Conservation (phyloP, 768 basidiomycete species). For the Suillus brevipes region DNA sequence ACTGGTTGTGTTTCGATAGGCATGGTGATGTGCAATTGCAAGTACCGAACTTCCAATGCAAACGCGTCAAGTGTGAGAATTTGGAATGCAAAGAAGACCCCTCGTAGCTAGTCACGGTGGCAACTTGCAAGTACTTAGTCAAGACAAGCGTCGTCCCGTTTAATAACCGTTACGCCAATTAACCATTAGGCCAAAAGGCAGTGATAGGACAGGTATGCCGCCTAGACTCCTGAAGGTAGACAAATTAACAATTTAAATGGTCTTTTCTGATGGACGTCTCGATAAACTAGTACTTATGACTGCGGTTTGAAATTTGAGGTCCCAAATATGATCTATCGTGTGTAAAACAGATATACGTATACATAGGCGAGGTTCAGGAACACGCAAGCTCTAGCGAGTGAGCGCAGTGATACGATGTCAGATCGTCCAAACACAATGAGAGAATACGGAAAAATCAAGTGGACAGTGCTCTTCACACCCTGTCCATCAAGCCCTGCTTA, state of each 20-base stretch:
- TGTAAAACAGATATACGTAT: not conserved
- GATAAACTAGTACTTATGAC: too few relatives aligned
- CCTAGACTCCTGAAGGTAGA: too few relatives aligned
- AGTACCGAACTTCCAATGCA: not conserved
- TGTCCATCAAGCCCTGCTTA: not conserved
- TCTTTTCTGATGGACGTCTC: too few relatives aligned
- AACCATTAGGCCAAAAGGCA: too few relatives aligned
- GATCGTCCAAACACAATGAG: not conserved
- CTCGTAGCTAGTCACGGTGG: not conserved
- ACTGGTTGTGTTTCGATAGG: not conserved
- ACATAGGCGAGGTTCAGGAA: not conserved
- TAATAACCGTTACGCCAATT: too few relatives aligned
- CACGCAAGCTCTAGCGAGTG: not conserved
- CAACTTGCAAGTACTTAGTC: too few relatives aligned
- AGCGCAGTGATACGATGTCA: not conserved
- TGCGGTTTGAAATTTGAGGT: not conserved
- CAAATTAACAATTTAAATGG: too few relatives aligned
- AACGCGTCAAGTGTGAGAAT: not conserved
- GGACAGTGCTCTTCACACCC: not conserved
- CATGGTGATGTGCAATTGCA: constrained; percentile 1
- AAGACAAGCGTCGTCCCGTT: too few relatives aligned
- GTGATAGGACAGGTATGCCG: too few relatives aligned
- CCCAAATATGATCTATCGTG: not conserved
- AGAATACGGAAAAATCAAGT: not conserved
- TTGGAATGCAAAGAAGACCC: not conserved